Base-by-base conservation (phyloP, 2,329 filamentous ascomycete genomes). In the Hypoxylon sp. region DNA sequence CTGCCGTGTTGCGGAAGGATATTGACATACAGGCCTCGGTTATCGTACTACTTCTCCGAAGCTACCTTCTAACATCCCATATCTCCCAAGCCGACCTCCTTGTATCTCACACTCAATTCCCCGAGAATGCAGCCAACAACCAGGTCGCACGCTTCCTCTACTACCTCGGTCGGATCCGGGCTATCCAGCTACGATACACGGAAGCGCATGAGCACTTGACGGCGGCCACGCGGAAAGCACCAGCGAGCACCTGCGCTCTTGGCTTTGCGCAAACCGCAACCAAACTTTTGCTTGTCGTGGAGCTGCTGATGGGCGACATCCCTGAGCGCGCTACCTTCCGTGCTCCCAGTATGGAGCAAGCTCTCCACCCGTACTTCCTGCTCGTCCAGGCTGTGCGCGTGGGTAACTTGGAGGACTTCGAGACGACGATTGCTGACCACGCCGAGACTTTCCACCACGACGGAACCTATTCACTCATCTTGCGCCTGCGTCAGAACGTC, bases 231-330 rank as follows among this genome's bases (percentile, higher is more conserved):
- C 92, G 96, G 75, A 99, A 99, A 83, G 94, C 96, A 6, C 96
- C 96, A 0, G 93, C 94, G 21, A 96, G 92, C 78, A 89, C 90
- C 72, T 94, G 93, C 73, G 96, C 96, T 3, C 91, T 94, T 48
- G 95, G 96, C 50, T 99, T 99, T 81, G 94, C 97, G 73, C 96
- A 98, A 81, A 94, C 94, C 42, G 95, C 96, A 0, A 97, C 93
- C 72, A 99, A 99, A 86, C 88, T 98, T n/a, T 85, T 98, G 71
- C 89, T 98, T 47, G 94, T 99, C 19, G 96, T 99, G 11, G 95
- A 99, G 84, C 86, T 99, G 68, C 84, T 99, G 70, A 99, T 99
- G 96, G 96, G 96, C 71, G 96, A 99, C 78, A 99, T 99, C 73
- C 96, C 96, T 31, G 95, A 98, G 77, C 93, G 96, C 66, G 92